Evolutionary conservation across 2,329 filamentous ascomycete genomes (phyloP).

Genomic region (Lasiodiplodia gonubiensis): DNA sequence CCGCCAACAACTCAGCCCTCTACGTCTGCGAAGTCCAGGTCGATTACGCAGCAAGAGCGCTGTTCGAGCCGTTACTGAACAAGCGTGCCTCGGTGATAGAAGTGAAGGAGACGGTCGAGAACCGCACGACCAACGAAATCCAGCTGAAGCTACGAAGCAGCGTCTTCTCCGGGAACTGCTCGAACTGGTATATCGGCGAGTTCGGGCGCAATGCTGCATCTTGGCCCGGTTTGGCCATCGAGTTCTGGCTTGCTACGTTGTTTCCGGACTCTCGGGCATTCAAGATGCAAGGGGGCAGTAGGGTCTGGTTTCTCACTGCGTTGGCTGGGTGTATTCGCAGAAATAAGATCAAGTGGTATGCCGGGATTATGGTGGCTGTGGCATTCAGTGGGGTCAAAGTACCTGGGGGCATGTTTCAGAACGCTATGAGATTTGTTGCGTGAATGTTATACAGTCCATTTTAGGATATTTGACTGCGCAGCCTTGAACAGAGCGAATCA

Average conservation of each 20-base stretch:
- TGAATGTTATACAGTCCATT: no score
- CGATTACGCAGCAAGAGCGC: constrained; percentile 37
- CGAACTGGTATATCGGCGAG: constrained; percentile 52
- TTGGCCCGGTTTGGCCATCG: constrained; percentile 43
- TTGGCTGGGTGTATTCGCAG: constrained; percentile 5
- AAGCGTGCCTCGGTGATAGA: constrained; percentile 42
- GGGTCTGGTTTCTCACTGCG: constrained; percentile 26
- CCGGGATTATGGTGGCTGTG: not conserved
- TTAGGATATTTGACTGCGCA: no score
- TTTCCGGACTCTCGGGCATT: constrained; percentile 34
- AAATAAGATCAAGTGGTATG: not conserved
- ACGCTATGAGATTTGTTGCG: no score
- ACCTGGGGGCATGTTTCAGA: not conserved
- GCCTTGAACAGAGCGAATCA: no score
- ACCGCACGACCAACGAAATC: constrained; percentile 40
- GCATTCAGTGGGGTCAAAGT: not conserved
- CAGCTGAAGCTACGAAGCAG: constrained; percentile 41
- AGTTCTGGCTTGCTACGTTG: constrained; percentile 40
- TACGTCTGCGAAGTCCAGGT: constrained; percentile 42
- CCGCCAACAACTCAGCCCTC: constrained; percentile 43
- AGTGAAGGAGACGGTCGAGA: constrained; percentile 43
- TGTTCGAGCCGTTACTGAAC: constrained; percentile 45
- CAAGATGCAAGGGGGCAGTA: constrained; percentile 28
- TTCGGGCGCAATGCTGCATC: constrained; percentile 48
- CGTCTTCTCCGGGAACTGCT: constrained; percentile 48